phyloP scores from a whole-genome alignment of 768 basidiomycete species.

The Lepiota venenata region DNA sequence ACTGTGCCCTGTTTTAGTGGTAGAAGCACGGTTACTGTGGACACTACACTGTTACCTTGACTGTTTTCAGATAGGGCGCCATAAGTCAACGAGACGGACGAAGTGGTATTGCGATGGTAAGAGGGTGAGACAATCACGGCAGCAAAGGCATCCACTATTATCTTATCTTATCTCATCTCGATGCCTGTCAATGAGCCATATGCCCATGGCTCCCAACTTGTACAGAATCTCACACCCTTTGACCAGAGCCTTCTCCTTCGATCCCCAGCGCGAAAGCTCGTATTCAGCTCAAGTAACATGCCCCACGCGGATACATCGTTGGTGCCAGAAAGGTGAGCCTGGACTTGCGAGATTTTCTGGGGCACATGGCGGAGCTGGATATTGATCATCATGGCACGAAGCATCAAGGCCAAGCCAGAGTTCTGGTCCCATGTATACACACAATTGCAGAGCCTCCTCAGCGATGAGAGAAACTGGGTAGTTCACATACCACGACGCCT shows the following conservation, averaged over 20 bases:
- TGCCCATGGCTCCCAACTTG: too few relatives aligned
- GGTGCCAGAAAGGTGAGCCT: conserved; percentile 52
- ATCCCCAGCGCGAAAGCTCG: too few relatives aligned
- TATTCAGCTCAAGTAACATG: conserved; percentile 38
- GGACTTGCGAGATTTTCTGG: background rate
- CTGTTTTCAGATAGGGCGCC: conserved; percentile 73
- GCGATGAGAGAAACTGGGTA: conserved; percentile 78
- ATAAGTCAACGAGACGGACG: conserved; percentile 30
- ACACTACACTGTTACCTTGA: conserved; percentile 44
- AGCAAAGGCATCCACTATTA: background rate
- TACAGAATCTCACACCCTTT: background rate
- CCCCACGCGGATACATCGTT: conserved; percentile 80
- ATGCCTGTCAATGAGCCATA: background rate
- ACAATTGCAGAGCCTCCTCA: conserved; percentile 61
- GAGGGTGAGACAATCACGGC: background rate
- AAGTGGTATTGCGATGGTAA: too few relatives aligned
- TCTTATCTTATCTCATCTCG: conserved; percentile 27
- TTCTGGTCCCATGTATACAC: conserved; percentile 78
- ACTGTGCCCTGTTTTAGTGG: conserved; percentile 44
- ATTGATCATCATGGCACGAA: conserved; percentile 14
- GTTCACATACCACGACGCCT: conserved; percentile 13
- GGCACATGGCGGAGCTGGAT: background rate
- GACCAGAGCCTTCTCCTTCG: background rate
- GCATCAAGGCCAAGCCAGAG: conserved; percentile 66
- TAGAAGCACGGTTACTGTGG: background rate